Evolutionary conservation across 2,329 filamentous ascomycete species (phyloP), one percentile per base, ranked within the genome.

Genomic region (Trichophaea hybrida): DNA sequence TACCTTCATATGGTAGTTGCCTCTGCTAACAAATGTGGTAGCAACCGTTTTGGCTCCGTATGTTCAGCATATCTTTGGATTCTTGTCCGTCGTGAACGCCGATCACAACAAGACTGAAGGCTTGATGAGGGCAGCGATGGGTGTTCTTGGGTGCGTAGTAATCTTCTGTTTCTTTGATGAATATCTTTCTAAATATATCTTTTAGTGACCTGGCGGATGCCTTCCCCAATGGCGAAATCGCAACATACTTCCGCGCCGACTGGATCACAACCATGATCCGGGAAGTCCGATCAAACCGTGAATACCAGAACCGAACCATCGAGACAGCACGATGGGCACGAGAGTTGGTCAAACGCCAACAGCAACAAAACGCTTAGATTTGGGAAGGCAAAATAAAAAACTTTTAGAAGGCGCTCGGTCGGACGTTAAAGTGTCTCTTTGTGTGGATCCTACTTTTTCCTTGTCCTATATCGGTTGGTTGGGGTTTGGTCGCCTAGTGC

Each of bases 241-340:
- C 83, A 57, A 79, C 86, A 31, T 85, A 82, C 68, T 96, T 94
- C 82, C 87, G 89, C 66, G 81, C 88, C 69, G 89, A 96, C 17
- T 97, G 91, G 88, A 76, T 98, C 60, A 90, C 84, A 32, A 75
- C 78, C 33, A 85, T 98, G 77, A 90, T 96, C 70, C 90, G 91
- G 74, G 90, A 97, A 73, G 91, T 88, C 51, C 86, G 90, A 69
- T 80, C 82, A 61, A 96, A 93, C 77, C 84, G 87, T 68, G 90
- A 97, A 51, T 96, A 87, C 76, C 80, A 83, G 68, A 56, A 59
- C 51, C 86, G 90, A 64, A 98, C 93, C 2, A 84, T 93, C 66
- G 88, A 96, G 66, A 97, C 93, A 51, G 93, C 93, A 71, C 86
- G 91, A 69, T 98, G 93, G 93, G 90, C 93, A 64, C 85, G 91